Conservation (phyloP, 345 rosid species). For the Odontarrhena argentea region DNA sequence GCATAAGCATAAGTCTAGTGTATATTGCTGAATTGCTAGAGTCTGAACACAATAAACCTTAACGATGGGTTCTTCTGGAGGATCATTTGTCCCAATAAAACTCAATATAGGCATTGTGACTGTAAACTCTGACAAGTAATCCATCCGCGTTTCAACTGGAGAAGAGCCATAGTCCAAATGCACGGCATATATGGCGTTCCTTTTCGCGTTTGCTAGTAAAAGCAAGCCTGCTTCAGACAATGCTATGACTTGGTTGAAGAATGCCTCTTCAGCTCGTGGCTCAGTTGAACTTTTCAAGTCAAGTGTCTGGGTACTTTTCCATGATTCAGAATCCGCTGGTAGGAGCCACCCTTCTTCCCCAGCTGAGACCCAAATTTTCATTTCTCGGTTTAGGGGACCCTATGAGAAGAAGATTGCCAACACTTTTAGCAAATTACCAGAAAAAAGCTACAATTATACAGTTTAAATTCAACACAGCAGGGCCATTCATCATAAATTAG, state of each 20-base stretch:
- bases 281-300: constrained; percentile 71
- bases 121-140: constrained; percentile 79
- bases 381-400: constrained; percentile 84
- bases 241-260: constrained; percentile 82
- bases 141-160: constrained; percentile 72
- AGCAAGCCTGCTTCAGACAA: constrained; percentile 69
- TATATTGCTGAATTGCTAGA: constrained; percentile 90
- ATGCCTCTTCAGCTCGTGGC: constrained; percentile 63
- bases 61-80: constrained; percentile 58
- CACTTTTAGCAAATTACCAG: constrained; percentile 6
- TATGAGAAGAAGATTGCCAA: constrained; percentile 27
- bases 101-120: constrained; percentile 96
- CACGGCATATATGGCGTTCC: constrained; percentile 77
- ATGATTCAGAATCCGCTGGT: constrained; percentile 62
- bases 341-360: constrained; percentile 83
- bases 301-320: constrained; percentile 82
- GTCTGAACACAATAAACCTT: constrained; percentile 94
- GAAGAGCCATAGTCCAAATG: constrained; percentile 80
- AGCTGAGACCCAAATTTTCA: constrained; percentile 77
- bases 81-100: constrained; percentile 73
- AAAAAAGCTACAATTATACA: not conserved
- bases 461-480: constrained; percentile 16
- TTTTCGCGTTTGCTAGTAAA: constrained; percentile 86
- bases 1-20: constrained; percentile 78
- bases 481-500: constrained; percentile 2